Evolutionary conservation across 139 green algal species (phyloP), one percentile per base, ranked within the genome.

Genomic region (Haematococcus lacustris): DNA sequence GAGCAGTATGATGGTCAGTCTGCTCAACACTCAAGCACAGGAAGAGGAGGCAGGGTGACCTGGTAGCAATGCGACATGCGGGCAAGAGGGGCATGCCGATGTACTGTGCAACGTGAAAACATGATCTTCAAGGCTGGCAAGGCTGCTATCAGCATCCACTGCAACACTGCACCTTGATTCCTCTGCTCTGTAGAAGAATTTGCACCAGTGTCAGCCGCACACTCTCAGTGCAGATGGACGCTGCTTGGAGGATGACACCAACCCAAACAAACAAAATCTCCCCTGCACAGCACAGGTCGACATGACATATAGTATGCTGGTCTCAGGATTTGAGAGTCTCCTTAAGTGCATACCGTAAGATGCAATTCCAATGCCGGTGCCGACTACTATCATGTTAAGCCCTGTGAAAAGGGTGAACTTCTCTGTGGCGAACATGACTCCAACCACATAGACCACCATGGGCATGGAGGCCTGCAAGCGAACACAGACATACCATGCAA

Each of bases 351-450:
- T 78, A 70, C 89, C 89, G 69, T 90, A 86, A 30, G 83, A 84
- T 1, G 86, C 86, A 26, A 94, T 80, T 32, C 76, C 80, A 25
- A 97, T 93, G 17, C 92, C 92, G 0, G 92, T 70, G 3, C 86
- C 84, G 33, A 97, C 88, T 2, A 92, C 41, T 0, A 87, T 7
- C 88, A 97, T 95, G 79, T 95, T 97, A 17, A 76, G 23, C 0
- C 53, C 69, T 3, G 65, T 51, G 30, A 75, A 76, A 23, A 77
- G 70, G 0, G 73, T 81, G 62, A 87, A 93, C 32, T 74, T 80
- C 66, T 97, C 91, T 2, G 89, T 93, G n/a, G 79, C 78, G 41
- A 96, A 87, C 0, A 81, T 17, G 0, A 88, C 72, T n/a, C 84
- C 86, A 59, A 85, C 80, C 0, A 76, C 21, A 73, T 80, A 85